Evolutionary conservation across 441 rosid genomes (phyloP).

Genomic region (Adansonia gregorii): DNA sequence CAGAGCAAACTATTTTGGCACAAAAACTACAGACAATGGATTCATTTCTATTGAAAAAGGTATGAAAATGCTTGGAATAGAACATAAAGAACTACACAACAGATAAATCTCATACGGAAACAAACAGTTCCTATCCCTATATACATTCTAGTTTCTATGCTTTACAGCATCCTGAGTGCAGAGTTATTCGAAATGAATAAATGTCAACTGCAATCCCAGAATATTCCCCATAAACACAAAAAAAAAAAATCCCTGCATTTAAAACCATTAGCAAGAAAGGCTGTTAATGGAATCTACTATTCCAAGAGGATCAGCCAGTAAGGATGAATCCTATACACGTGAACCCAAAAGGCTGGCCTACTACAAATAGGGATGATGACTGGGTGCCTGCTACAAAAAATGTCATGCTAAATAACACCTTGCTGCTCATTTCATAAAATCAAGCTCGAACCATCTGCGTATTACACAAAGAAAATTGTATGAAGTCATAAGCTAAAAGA

Average conservation of each 20-base stretch:
- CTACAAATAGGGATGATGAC: constrained; percentile 19
- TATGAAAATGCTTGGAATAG: constrained; percentile 4
- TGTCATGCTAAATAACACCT: constrained; percentile 10
- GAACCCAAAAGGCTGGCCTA: constrained; percentile 12
- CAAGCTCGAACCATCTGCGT: constrained; percentile 49
- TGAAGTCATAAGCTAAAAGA: not conserved
- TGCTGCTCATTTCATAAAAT: constrained; percentile 25
- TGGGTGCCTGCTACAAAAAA: constrained; percentile 25
- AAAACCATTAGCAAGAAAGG: constrained; percentile 2
- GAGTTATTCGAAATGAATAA: constrained; percentile 21
- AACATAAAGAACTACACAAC: constrained; percentile 15
- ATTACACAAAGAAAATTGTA: constrained; percentile 20
- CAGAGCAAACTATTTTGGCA: not conserved
- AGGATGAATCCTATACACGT: constrained; percentile 18
- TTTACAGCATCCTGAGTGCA: constrained; percentile 19
- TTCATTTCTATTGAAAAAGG: constrained; percentile 17
- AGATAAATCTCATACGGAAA: constrained; percentile 14
- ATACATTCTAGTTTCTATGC: constrained; percentile 29
- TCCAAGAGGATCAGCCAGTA: constrained; percentile 17
- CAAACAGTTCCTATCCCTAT: constrained; percentile 29
- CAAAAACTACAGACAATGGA: not conserved
- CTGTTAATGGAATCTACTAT: constrained; percentile 22
- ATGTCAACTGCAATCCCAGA: constrained; percentile 19
- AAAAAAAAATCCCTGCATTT: constrained; percentile 13
- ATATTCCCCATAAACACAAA: not conserved